Evolutionary conservation across 202 grass and related monocot species (phyloP).

Genomic region (Digitaria exilis): DNA sequence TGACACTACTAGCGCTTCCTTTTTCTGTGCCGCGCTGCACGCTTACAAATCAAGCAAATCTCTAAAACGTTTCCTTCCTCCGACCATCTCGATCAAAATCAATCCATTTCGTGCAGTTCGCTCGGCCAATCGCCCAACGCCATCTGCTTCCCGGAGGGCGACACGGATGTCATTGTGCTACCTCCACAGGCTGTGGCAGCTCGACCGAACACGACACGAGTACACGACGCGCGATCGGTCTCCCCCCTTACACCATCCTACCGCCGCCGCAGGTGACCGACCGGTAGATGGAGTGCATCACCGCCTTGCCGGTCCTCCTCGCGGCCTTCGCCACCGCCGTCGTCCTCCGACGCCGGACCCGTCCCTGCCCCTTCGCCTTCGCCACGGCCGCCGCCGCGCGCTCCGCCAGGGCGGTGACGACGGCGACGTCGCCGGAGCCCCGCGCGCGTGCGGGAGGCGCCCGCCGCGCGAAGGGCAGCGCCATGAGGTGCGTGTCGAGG

Average conservation of each 20-base stretch:
- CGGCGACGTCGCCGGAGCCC: not conserved
- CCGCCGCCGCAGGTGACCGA: not conserved
- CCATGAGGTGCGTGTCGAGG: slow-evolving; percentile 61
- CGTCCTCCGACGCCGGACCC: not conserved
- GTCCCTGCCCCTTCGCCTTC: no score
- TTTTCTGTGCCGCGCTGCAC: not conserved
- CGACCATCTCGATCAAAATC: slow-evolving; percentile 21
- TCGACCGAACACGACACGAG: not conserved
- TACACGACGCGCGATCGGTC: not conserved
- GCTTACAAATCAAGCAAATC: not conserved
- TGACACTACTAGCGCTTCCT: not conserved
- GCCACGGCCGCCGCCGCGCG: not conserved
- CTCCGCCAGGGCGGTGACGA: not conserved
- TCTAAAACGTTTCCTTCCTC: no score
- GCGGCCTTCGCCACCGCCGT: not conserved
- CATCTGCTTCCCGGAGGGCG: not conserved
- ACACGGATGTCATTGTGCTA: not conserved
- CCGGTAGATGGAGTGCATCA: slow-evolving; percentile 30
- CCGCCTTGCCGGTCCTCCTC: slow-evolving; percentile 28
- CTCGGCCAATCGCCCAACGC: not conserved
- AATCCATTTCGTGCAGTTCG: slow-evolving; percentile 9
- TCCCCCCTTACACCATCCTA: not conserved
- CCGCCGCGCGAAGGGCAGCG: slow-evolving; percentile 27
- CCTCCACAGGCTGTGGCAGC: not conserved
- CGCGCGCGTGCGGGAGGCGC: not conserved